Conservation (phyloP, 2,329 filamentous ascomycete species). For the Calonectria honghensis region DNA sequence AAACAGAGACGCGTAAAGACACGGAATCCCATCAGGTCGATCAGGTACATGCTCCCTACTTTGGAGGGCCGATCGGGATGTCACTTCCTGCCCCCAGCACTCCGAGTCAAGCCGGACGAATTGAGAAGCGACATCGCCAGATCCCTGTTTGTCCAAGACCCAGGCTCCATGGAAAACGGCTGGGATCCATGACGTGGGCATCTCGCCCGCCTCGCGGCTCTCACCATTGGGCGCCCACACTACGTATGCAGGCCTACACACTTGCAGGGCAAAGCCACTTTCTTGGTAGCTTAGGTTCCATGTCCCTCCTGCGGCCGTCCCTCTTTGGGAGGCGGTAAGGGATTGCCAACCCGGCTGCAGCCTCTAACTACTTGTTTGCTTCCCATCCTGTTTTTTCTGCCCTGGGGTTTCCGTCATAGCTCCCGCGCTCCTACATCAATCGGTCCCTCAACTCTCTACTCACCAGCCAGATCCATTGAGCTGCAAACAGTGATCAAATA, state of each 20-base stretch:
- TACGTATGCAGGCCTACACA: conserved; percentile 38
- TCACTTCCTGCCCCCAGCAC: conserved; percentile 11
- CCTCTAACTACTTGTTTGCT: conserved; percentile 38
- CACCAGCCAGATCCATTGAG: neutral
- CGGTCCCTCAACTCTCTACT: conserved; percentile 1
- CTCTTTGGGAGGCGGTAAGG: conserved; percentile 54
- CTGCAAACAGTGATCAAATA: neutral
- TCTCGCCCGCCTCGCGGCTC: conserved; percentile 47
- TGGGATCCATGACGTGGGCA: conserved; percentile 53
- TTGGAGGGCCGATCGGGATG: conserved; percentile 4
- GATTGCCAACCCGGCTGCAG: conserved; percentile 36
- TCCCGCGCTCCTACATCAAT: conserved; percentile 33
- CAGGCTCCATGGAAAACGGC: conserved; percentile 26
- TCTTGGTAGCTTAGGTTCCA: conserved; percentile 25
- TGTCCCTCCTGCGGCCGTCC: conserved; percentile 29
- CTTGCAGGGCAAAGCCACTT: conserved; percentile 53
- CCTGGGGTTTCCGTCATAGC: conserved; percentile 41
- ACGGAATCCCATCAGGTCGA: conserved; percentile 15
- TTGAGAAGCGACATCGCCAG: neutral
- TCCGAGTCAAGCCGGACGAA: conserved; percentile 26
- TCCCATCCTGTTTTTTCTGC: conserved; percentile 44
- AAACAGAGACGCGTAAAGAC: conserved; percentile 8
- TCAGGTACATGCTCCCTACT: conserved; percentile 26
- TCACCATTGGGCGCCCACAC: conserved; percentile 49
- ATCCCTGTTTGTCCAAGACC: conserved; percentile 32